Conservation (phyloP, 192 early-diverging fungal species). For the Irineochytrium annulatum region DNA sequence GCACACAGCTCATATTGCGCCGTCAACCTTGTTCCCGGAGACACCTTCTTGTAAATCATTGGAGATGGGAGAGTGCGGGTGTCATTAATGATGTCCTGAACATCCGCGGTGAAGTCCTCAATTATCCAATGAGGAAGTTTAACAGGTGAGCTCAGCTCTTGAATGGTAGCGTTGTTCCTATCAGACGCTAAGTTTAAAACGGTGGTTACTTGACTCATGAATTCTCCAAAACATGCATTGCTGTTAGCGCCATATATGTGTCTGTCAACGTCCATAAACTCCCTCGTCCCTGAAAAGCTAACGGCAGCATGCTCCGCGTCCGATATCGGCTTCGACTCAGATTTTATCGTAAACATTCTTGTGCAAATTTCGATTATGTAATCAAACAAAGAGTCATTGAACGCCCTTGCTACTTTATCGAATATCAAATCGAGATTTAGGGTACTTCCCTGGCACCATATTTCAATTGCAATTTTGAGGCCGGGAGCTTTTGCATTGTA, state of each 20-base stretch:
- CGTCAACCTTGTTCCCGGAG: slow-evolving; percentile 1
- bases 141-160: slow-evolving; percentile 29
- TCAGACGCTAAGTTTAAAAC: slow-evolving; percentile 10
- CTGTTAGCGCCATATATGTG: neutral
- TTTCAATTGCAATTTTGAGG: slow-evolving; percentile 33
- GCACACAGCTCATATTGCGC: too few relatives aligned
- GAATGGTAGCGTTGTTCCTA: slow-evolving; percentile 17
- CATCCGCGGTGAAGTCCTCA: slow-evolving; percentile 36
- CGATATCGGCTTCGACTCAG: too few relatives aligned
- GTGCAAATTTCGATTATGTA: slow-evolving; percentile 35
- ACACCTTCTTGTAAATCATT: slow-evolving; percentile 1
- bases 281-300: neutral
- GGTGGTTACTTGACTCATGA: slow-evolving; percentile 6
- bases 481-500: slow-evolving; percentile 1
- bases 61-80: slow-evolving; percentile 15
- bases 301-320: too few relatives aligned
- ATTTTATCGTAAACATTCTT: too few relatives aligned
- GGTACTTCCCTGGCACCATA: slow-evolving; percentile 40
- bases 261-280: neutral
- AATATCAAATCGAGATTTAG: slow-evolving; percentile 30
- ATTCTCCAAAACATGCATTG: slow-evolving; percentile 3
- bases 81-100: slow-evolving; percentile 27
- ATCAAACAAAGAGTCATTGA: slow-evolving; percentile 33
- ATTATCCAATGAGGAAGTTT: slow-evolving; percentile 26
- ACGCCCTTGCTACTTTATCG: slow-evolving; percentile 17